Evolutionary conservation across 768 basidiomycete species (phyloP).

Genomic region (Sporobolomyces roseus): DNA sequence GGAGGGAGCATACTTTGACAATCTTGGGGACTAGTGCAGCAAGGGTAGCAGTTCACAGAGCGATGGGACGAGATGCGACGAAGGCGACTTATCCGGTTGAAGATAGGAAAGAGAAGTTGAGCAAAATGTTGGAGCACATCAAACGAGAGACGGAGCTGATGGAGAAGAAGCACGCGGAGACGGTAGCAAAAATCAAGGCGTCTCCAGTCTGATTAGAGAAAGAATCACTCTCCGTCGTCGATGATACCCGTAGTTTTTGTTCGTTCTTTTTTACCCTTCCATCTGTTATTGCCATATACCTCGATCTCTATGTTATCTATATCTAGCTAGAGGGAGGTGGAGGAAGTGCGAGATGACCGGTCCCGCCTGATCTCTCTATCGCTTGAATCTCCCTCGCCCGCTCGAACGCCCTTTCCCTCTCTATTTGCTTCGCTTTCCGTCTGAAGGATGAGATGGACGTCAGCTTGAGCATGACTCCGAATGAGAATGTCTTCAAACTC

Average conservation of each 20-base stretch:
- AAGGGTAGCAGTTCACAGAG: slow-evolving; percentile 6
- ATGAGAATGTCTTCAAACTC: background rate
- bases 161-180: slow-evolving; percentile 1
- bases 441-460: background rate
- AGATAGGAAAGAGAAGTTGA: slow-evolving; percentile 18
- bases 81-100: slow-evolving; percentile 9
- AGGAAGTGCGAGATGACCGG: slow-evolving; percentile 26
- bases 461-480: too few relatives aligned
- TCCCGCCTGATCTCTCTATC: slow-evolving; percentile 12
- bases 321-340: background rate
- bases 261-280: background rate
- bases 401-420: slow-evolving; percentile 21
- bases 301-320: background rate
- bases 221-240: background rate
- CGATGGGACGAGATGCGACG: slow-evolving; percentile 6
- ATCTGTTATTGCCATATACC: background rate
- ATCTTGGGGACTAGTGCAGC: slow-evolving; percentile 11
- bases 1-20: slow-evolving; percentile 6
- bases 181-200: background rate
- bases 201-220: background rate
- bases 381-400: slow-evolving; percentile 12
- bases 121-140: slow-evolving; percentile 1
- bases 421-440: slow-evolving; percentile 12
- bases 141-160: slow-evolving; percentile 4
- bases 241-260: background rate